Percentiles rank a stretch among this genome's conserved stretches.
phyloP scores from a whole-genome alignment of 257 asterid genomes.

The Przewalskia tangutica region DNA sequence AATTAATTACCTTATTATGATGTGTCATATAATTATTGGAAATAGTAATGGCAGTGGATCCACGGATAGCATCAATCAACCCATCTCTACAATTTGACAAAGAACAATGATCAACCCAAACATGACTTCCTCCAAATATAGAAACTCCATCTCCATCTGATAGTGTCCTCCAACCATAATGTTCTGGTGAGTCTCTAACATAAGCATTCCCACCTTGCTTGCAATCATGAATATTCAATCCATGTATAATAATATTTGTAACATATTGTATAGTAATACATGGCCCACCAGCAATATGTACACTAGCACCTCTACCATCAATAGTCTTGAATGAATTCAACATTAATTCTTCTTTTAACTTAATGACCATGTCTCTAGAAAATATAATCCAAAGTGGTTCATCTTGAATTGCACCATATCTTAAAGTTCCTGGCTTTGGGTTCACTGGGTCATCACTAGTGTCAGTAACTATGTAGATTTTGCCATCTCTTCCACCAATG shows the following conservation, averaged over 20 bases:
- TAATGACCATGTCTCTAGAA: constrained; percentile 58
- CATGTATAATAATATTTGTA: constrained; percentile 72
- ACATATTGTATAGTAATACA: constrained; percentile 71
- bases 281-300: constrained; percentile 77
- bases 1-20: constrained; percentile 44
- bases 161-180: constrained; percentile 60
- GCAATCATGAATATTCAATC: constrained; percentile 74
- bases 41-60: constrained; percentile 72
- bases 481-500: constrained; percentile 67
- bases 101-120: constrained; percentile 87
- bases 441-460: constrained; percentile 57
- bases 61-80: constrained; percentile 69
- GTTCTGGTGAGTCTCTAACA: constrained; percentile 78
- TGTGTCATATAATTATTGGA: constrained; percentile 73
- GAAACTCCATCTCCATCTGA: constrained; percentile 88
- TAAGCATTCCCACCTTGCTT: constrained; percentile 73
- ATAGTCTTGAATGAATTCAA: constrained; percentile 81
- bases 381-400: constrained; percentile 79
- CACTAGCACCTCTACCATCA: constrained; percentile 77
- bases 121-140: constrained; percentile 69
- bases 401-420: constrained; percentile 66
- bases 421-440: constrained; percentile 62
- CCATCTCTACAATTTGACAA: constrained; percentile 70
- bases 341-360: constrained; percentile 69
- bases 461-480: constrained; percentile 60